Conservation (phyloP, 208 protist genomes). For the Crithidia brevicula region DNA sequence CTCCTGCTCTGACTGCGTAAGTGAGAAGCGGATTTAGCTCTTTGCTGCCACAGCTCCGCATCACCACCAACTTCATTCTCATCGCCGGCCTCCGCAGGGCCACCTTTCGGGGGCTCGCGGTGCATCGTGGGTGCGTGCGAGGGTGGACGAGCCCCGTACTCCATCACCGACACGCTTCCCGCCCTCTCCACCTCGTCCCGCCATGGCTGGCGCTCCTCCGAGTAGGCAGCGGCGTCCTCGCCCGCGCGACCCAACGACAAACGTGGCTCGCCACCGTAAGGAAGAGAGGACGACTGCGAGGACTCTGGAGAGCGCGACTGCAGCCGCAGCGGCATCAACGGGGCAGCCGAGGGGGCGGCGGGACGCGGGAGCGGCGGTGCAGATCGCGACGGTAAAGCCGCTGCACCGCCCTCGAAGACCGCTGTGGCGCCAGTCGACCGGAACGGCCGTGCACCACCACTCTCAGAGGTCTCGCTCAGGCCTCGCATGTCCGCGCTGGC, state of each 20-base stretch:
- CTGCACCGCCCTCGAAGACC: no score
- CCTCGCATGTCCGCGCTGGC: neutral
- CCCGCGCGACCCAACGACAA: neutral
- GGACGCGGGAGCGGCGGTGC: conserved; percentile 5
- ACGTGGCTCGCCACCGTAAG: conserved; percentile 5
- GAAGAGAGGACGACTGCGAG: neutral
- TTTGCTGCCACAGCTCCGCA: neutral
- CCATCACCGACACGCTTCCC: neutral
- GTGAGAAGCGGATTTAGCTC: neutral
- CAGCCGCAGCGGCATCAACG: neutral
- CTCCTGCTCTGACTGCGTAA: neutral
- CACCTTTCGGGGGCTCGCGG: neutral
- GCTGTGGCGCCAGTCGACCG: neutral
- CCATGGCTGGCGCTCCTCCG: neutral
- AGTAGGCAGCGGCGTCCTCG: neutral
- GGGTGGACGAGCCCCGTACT: conserved; percentile 12
- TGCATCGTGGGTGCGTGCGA: conserved; percentile 23
- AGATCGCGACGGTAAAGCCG: neutral
- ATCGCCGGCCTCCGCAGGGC: neutral
- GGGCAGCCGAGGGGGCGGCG: neutral
- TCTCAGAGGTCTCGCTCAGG: neutral
- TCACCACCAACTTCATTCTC: neutral
- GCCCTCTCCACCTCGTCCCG: neutral
- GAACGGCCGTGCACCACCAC: neutral
- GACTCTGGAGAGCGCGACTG: conserved; percentile 19